Evolutionary conservation across 805 yeast genomes (phyloP).

Genomic region (Barnettozyma populi): DNA sequence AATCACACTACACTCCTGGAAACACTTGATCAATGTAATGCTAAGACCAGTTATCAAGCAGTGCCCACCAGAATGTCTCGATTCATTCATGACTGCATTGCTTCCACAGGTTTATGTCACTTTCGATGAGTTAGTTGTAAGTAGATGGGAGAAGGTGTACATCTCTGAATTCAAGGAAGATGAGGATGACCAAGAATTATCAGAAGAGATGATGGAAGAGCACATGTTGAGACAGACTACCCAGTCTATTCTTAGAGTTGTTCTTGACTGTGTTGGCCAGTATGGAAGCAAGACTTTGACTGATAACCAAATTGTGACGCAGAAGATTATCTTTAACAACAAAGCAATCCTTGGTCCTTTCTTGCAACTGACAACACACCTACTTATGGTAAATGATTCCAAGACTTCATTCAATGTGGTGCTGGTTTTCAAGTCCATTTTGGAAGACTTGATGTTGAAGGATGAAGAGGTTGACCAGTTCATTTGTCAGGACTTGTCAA

Average conservation of each 20-base stretch:
- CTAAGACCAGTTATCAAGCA: conserved; percentile 80
- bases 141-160: conserved; percentile 69
- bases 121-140: conserved; percentile 67
- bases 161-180: conserved; percentile 33
- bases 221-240: conserved; percentile 89
- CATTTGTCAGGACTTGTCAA: conserved; percentile 54
- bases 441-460: conserved; percentile 61
- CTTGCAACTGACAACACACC: conserved; percentile 64
- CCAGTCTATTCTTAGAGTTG: conserved; percentile 79
- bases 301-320: conserved; percentile 59
- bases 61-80: conserved; percentile 72
- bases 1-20: conserved; percentile 92
- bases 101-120: conserved; percentile 72
- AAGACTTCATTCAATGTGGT: conserved; percentile 91
- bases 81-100: conserved; percentile 66
- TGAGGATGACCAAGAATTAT: conserved; percentile 66
- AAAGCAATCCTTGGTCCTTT: conserved; percentile 72
- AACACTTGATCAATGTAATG: conserved; percentile 89
- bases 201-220: conserved; percentile 99
- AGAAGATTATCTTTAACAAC: conserved; percentile 60
- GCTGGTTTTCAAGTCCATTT: conserved; percentile 66
- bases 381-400: conserved; percentile 80
- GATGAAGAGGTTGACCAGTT: conserved; percentile 71
- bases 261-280: conserved; percentile 87
- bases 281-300: conserved; percentile 42